Conservation (phyloP, 2,329 filamentous ascomycete genomes). For the Emergomyces orientalis region DNA sequence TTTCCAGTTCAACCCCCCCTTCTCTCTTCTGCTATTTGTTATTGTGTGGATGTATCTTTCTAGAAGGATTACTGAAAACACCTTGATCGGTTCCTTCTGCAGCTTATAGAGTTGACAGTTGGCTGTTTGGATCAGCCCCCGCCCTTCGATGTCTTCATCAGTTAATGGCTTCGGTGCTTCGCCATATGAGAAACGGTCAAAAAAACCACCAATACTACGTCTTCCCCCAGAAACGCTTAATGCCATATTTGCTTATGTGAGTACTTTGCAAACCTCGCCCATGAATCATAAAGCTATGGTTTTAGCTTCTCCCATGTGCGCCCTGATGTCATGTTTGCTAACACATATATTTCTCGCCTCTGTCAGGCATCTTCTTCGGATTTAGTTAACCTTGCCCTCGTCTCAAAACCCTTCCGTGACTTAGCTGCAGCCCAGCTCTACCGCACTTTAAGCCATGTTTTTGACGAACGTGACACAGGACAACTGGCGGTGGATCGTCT, state of each 20-base stretch:
- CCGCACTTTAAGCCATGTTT: slow-evolving; percentile 51
- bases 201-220: slow-evolving; percentile 15
- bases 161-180: slow-evolving; percentile 2
- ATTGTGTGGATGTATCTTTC: neutral
- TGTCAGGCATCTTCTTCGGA: slow-evolving; percentile 15
- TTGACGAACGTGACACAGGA: slow-evolving; percentile 52
- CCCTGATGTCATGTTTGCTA: neutral
- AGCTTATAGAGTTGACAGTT: neutral
- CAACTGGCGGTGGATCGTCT: slow-evolving; percentile 50
- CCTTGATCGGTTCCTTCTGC: neutral
- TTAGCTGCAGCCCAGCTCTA: slow-evolving; percentile 52
- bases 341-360: neutral
- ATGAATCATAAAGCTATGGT: neutral
- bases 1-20: neutral
- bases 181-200: neutral
- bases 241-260: slow-evolving; percentile 26
- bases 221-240: slow-evolving; percentile 26
- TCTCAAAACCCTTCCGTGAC: slow-evolving; percentile 49
- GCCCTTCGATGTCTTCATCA: neutral
- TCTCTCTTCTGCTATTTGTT: neutral
- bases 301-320: neutral
- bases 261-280: slow-evolving; percentile 8
- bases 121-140: neutral
- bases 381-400: slow-evolving; percentile 43
- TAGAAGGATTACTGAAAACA: neutral